Percentiles rank a stretch among this genome's conserved stretches.
These are phyloP conservation scores for Geotrichum aggregatum DNA, from an alignment of 1,139 yeast species.

Conservation along the genomic window DNA sequence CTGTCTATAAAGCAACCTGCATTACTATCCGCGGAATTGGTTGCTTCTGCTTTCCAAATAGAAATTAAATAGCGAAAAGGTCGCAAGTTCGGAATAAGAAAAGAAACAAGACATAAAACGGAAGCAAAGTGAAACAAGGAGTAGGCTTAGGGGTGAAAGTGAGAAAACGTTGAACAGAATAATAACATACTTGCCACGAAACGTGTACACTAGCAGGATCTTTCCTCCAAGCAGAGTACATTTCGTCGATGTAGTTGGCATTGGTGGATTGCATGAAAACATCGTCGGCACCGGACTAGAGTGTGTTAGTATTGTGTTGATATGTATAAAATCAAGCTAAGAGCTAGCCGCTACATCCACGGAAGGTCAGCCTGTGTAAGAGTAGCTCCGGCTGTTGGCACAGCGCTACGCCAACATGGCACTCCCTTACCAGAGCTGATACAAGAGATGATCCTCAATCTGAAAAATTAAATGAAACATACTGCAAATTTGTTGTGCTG, in stretches of 20 bases:
- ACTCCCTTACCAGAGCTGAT: no score
- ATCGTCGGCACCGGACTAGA: constrained; percentile 43
- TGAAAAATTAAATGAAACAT: constrained; percentile 17
- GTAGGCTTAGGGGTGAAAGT: not conserved
- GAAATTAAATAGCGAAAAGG: not conserved
- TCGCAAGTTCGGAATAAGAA: not conserved
- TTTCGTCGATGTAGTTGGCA: constrained; percentile 92
- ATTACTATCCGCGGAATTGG: not conserved
- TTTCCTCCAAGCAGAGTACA: constrained; percentile 90
- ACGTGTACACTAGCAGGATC: constrained; percentile 91
- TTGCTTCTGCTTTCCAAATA: not conserved
- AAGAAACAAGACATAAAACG: not conserved
- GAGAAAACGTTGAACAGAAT: not conserved
- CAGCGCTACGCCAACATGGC: no score
- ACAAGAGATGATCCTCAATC: no score
- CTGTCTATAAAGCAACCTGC: not conserved
- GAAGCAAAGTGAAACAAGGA: not conserved
- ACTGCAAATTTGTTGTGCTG: constrained; percentile 24
- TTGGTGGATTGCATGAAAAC: constrained; percentile 78
- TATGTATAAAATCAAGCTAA: not conserved
- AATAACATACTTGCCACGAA: constrained; percentile 66
- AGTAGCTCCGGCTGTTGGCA: no score
- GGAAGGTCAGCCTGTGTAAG: not conserved
- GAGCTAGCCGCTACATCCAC: not conserved
- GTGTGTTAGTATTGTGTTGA: not conserved